phyloP scores from a whole-genome alignment of 805 yeast genomes.

The Barnettozyma populi region DNA sequence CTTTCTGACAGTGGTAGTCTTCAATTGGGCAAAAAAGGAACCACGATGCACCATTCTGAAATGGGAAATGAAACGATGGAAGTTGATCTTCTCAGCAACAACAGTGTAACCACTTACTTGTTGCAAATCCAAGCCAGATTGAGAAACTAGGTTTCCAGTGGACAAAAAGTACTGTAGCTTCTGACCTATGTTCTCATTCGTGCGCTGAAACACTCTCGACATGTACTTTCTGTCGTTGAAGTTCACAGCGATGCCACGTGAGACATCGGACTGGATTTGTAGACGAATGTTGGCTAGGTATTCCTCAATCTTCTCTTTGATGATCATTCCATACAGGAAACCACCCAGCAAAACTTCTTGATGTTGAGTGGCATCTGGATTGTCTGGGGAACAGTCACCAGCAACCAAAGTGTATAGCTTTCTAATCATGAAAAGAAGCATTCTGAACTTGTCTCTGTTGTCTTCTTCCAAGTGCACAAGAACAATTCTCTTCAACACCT shows the following conservation, averaged over 20 bases:
- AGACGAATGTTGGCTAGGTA: conserved; percentile 66
- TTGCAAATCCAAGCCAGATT: conserved; percentile 95
- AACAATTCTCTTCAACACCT: conserved; percentile 76
- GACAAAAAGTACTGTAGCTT: conserved; percentile 91
- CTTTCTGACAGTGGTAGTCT: conserved; percentile 95
- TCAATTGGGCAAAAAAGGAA: conserved; percentile 95
- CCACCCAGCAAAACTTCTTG: conserved; percentile 96
- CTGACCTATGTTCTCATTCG: conserved; percentile 91
- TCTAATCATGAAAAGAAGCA: conserved; percentile 91
- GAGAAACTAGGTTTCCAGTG: conserved; percentile 95
- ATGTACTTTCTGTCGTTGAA: conserved; percentile 82
- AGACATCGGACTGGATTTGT: conserved; percentile 75
- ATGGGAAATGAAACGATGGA: conserved; percentile 95
- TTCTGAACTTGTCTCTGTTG: conserved; percentile 74
- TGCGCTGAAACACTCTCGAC: conserved; percentile 67
- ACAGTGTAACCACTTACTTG: conserved; percentile 98
- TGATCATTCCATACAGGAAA: conserved; percentile 91
- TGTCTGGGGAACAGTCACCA: conserved; percentile 94
- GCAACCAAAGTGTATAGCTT: conserved; percentile 92
- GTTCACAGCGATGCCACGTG: conserved; percentile 74
- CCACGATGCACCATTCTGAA: conserved; percentile 99
- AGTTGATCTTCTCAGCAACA: conserved; percentile 97
- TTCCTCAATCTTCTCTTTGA: conserved; percentile 95
- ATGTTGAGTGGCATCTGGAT: conserved; percentile 99
- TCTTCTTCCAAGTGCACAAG: conserved; percentile 75